phyloP scores from a whole-genome alignment of 2,329 filamentous ascomycete genomes.

The Chaetomium globosum region DNA sequence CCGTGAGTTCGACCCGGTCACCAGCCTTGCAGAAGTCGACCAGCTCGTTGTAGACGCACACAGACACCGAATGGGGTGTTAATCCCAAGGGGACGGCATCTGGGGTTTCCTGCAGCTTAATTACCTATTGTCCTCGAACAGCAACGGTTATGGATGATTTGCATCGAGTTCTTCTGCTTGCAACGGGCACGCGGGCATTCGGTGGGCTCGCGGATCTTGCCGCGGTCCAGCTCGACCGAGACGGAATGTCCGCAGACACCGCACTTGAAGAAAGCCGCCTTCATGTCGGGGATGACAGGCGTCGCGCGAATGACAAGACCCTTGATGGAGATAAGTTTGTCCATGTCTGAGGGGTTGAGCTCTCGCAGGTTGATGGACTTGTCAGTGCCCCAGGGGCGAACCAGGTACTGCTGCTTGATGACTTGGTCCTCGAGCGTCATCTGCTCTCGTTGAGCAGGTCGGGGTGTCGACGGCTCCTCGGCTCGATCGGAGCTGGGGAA shows the following conservation, averaged over 20 bases:
- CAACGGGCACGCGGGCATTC: constrained; percentile 83
- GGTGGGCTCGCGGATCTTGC: constrained; percentile 93
- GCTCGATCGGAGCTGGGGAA: constrained; percentile 78
- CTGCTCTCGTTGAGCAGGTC: constrained; percentile 49
- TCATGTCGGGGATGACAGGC: constrained; percentile 98
- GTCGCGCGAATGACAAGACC: constrained; percentile 94
- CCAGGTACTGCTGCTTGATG: constrained; percentile 76
- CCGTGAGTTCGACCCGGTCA: constrained; percentile 92
- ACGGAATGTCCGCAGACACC: constrained; percentile 89
- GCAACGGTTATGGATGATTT: constrained; percentile 95
- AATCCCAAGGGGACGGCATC: constrained; percentile 94
- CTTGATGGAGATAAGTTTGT: constrained; percentile 92
- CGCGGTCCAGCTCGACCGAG: constrained; percentile 88
- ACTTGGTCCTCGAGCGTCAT: constrained; percentile 77
- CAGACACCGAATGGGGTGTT: constrained; percentile 93
- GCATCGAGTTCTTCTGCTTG: constrained; percentile 89
- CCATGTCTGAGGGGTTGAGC: constrained; percentile 92
- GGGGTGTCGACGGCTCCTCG: constrained; percentile 53
- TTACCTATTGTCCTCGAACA: constrained; percentile 97
- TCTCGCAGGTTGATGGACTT: constrained; percentile 88
- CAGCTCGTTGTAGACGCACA: constrained; percentile 94
- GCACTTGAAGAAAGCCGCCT: constrained; percentile 96
- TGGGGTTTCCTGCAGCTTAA: constrained; percentile 96
- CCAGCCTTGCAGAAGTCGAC: constrained; percentile 98
- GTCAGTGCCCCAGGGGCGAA: constrained; percentile 87